phyloP scores from a whole-genome alignment of 306 rosid species.

The Calophaca sinica region DNA sequence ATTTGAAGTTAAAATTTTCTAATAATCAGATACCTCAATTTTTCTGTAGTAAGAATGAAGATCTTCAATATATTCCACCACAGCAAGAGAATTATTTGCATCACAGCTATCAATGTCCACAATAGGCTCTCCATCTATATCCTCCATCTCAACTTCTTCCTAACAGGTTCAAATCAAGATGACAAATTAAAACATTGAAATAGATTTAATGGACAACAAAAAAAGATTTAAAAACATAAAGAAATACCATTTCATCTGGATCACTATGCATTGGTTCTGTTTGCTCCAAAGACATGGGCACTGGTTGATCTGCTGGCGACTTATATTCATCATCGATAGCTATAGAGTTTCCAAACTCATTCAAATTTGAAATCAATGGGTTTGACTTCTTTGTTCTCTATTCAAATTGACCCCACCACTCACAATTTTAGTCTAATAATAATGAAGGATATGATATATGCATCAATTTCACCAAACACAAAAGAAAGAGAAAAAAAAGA shows the following conservation, averaged over 20 bases:
- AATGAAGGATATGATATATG: background rate
- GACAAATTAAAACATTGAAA: constrained; percentile 36
- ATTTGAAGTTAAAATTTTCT: constrained; percentile 45
- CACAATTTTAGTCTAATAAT: constrained; percentile 16
- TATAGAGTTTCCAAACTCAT: constrained; percentile 67
- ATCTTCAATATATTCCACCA: constrained; percentile 79
- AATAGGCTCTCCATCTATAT: constrained; percentile 68
- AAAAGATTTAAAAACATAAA: constrained; percentile 46
- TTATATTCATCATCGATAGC: constrained; percentile 80
- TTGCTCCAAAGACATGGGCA: constrained; percentile 81
- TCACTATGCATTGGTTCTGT: constrained; percentile 49
- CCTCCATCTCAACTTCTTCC: constrained; percentile 97
- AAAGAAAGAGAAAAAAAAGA: constrained; percentile 1
- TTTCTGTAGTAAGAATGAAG: constrained; percentile 70
- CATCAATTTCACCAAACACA: constrained; percentile 17
- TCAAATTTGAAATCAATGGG: constrained; percentile 44
- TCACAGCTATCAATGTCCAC: constrained; percentile 73
- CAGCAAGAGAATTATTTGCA: constrained; percentile 74
- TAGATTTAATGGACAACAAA: background rate
- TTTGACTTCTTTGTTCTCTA: constrained; percentile 64
- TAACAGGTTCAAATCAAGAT: constrained; percentile 11
- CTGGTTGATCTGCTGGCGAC: constrained; percentile 63
- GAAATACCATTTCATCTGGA: constrained; percentile 68
- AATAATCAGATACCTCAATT: constrained; percentile 64
- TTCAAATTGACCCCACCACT: constrained; percentile 43